Evolutionary conservation across 495 filamentous ascomycete genomes (phyloP), one percentile per base, ranked within the genome.

Genomic region (Acidiella bohemica): DNA sequence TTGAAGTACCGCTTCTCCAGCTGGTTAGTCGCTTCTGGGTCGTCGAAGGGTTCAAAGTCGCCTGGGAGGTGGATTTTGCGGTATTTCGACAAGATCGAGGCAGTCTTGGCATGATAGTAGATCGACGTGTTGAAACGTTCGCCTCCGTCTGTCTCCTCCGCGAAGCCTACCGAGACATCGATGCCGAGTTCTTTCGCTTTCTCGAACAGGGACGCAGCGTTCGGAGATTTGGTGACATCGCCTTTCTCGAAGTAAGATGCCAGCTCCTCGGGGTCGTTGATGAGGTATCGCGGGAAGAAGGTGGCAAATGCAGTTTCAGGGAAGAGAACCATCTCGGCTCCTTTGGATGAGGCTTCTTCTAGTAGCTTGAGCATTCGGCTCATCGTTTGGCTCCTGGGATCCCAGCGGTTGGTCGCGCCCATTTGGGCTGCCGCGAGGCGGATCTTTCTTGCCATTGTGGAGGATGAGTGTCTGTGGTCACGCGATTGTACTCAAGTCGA

Each of bases 1-100:
- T 54, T 52, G 43, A 70, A 70, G 56, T 67, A 70, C 20, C 64
- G 51, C 50, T 70, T 70, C 50, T 70, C 67, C 17, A 70, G 58
- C 56, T 70, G 64, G 37, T 68, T 64, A 27, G 62, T 53, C 14
- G 62, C 64, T 13, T 60, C 59, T 4, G 62, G 60, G 24, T 66
- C 56, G 8, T 57, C 54, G 14, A 63, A 62, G 1, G 67, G 67
- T 47, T 70, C 67, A 25, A 57, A 54, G 23, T 61, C 61, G 9
- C 67, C 67, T 3, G 65, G 65, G 1, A 70, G 54, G 45, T 70
- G 67, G 18, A 70, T 55, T 51, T 70, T 70, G 36, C 67, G 56
- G 49, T 70, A 70, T 44, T 65, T 67, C 19, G 54, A 46, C 6
- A 70, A 45, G 20, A 68, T 52, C 10, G 46, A 51, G n/a, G 55